These are phyloP conservation scores for Eimeria falciformis DNA, from an alignment of 169 alveolate species.

Conservation along the genomic window DNA sequence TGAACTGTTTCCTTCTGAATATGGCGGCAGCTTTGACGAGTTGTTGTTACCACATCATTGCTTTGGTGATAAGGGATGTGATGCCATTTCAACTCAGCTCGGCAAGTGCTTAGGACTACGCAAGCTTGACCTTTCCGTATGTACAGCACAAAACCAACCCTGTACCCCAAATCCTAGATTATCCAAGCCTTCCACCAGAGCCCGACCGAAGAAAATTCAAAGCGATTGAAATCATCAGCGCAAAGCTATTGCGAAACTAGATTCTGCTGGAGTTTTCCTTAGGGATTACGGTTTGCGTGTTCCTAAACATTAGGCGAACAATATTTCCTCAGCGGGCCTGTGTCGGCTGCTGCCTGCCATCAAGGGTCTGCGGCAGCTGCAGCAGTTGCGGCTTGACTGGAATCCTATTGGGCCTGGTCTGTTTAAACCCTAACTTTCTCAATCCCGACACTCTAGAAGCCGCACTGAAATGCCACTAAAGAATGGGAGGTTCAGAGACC, in stretches of 20 bases:
- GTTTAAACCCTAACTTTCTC: not conserved
- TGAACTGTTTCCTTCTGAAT: too few species aligned
- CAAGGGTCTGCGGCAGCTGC: conserved; percentile 2
- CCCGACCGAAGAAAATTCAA: not conserved
- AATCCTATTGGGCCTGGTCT: conserved; percentile 21
- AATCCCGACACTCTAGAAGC: too few species aligned
- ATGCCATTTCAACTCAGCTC: conserved; percentile 25
- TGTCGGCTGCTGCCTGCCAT: not conserved
- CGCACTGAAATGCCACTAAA: too few species aligned
- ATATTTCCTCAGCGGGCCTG: conserved; percentile 9
- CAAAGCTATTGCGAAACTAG: not conserved
- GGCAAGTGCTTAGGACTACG: conserved; percentile 32
- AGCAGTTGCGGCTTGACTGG: conserved; percentile 36
- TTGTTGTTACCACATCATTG: conserved; percentile 16
- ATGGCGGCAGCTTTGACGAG: not conserved
- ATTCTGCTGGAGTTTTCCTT: not conserved
- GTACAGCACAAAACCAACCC: not conserved
- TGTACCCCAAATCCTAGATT: not conserved
- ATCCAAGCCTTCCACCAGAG: not conserved
- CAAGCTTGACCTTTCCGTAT: conserved; percentile 26
- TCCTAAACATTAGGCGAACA: conserved; percentile 6
- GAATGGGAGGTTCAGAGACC: too few species aligned
- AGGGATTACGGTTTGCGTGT: not conserved
- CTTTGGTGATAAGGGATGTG: conserved; percentile 30
- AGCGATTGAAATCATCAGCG: not conserved